Base-by-base conservation (phyloP, 2,329 filamentous ascomycete genomes). In the Ciborinia camelliae region DNA sequence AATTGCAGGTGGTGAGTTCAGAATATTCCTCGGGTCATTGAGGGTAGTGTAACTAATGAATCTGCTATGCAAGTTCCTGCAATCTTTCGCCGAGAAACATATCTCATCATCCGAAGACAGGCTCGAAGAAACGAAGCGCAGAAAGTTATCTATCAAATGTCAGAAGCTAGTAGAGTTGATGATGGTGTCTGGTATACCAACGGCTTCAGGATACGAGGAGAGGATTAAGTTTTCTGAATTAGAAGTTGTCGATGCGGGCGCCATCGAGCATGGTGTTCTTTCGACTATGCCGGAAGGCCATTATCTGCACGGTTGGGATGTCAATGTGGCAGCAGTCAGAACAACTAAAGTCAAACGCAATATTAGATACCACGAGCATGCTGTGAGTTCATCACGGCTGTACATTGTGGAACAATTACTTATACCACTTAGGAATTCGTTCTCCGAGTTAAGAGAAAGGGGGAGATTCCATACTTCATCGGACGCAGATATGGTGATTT, bases 101-200 rank as follows among this genome's bases (percentile, higher is more conserved):
- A 97, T 99, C 51, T 98, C 94, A 2, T 96, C 93, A 7, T 97
- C 94, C 6, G 95, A 98, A 78, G 95, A 99, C 76, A 87, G 95
- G 4, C 80, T 98, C 37, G 95, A 99, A 78, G 92, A 97, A 78
- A 98, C 95, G 12, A 99, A 99, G 81, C 86, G 95, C 65, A 85
- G 88, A 69, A 99, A 99, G 77, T 80, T 99, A 69, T 94, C 95
- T 4, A 82, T 89, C 72, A 99, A 99, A 83, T 92, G 91, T 55
- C 89, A 95, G 76, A 99, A 99, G 80, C 81, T 99, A 65, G 91
- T 99, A 14, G 95, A 99, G 81, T 82, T 99, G 67, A 99, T 99
- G 95, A 97, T 99, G 92, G 95, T 99, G 10, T 98, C 94, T 9
- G 95, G 95, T 45, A 90, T 99, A 65, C 91, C 91, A 41, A 99